Base-by-base conservation (phyloP, 2,329 filamentous ascomycete species). In the Pyricularia grisea region DNA sequence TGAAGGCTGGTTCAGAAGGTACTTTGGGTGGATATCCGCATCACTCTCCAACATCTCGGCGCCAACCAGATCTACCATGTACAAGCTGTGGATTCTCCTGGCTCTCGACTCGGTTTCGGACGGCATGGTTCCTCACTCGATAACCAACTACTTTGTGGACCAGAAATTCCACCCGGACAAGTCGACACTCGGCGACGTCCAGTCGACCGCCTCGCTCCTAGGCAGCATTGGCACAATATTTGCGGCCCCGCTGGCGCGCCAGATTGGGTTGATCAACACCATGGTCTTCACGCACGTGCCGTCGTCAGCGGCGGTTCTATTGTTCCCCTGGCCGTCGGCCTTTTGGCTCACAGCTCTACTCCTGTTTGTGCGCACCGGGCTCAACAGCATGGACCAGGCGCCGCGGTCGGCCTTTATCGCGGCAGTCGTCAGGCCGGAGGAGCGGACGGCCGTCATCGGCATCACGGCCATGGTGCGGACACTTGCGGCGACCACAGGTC, bases 371-470 rank as follows among this genome's bases (percentile, higher is more conserved):
- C 83, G 88, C 5, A 81, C 87, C 2, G 86, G 86, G 0, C 79
- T 91, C 64, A 90, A 90, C 73, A 88, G 85, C 71, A 90, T 91
- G 87, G 89, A 91, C 71, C 88, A 91, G 78, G 88, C 87, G 0
- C 89, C 89, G 0, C 81, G 89, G 2, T 80, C 88, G 0, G 88
- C 89, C 0, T 87, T 91, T 69, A 89, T 91, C 67, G 87, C 88
- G 0, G 88, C 88, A 0, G 87, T 90, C 0, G 88, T 91, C 2
- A 84, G 82, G 71, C 85, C 88, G 0, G 84, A 87, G 68, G 89
- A 91, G 76, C 80, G 88, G 1, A 91, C 89, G 0, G 88, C 88
- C 0, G 87, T 89, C n/a, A 88, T 91, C 87, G 89, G 89, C 14
- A 88, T 91, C 72, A 90, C 88, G 0, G 82, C 80, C 65, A 87